These are phyloP conservation scores for Botrytis squamosa DNA, from an alignment of 2,329 filamentous ascomycete species.

Conservation along the genomic window DNA sequence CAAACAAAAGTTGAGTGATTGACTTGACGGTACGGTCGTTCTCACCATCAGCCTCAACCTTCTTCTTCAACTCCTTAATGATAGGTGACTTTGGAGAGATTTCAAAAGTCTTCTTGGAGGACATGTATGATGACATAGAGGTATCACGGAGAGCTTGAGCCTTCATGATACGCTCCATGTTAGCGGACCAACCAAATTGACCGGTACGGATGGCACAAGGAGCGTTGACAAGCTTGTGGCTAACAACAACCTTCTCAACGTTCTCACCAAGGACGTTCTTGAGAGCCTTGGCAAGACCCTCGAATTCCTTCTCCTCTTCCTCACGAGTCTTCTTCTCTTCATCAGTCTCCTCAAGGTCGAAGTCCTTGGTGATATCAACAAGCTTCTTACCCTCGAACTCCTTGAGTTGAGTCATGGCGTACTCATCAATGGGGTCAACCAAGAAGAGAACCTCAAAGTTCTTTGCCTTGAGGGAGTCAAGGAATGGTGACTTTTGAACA, in stretches of 20 bases:
- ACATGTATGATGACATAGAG: slow-evolving; percentile 99
- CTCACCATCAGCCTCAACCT: slow-evolving; percentile 97
- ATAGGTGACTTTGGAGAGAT: slow-evolving; percentile 99
- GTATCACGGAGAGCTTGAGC: slow-evolving; percentile 99
- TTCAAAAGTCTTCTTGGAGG: slow-evolving; percentile 99
- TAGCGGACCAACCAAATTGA: slow-evolving; percentile 99
- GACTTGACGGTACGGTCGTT: slow-evolving; percentile 99
- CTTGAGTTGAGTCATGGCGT: slow-evolving; percentile 57
- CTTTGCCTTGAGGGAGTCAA: slow-evolving; percentile 98
- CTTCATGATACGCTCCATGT: slow-evolving; percentile 99
- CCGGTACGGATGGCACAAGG: slow-evolving; percentile 99
- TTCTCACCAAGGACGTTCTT: slow-evolving; percentile 99
- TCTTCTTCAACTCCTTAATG: slow-evolving; percentile 98
- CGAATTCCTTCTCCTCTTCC: slow-evolving; percentile 97
- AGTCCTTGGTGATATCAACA: slow-evolving; percentile 99
- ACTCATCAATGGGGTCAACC: slow-evolving; percentile 79
- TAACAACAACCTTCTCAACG: slow-evolving; percentile 99
- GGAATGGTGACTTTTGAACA: slow-evolving; percentile 96
- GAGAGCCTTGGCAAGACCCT: slow-evolving; percentile 89
- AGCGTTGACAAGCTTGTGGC: slow-evolving; percentile 90
- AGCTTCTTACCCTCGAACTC: slow-evolving; percentile 99
- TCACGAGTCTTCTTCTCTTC: slow-evolving; percentile 98
- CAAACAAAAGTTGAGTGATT: slow-evolving; percentile 96
- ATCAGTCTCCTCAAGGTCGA: slow-evolving; percentile 99
- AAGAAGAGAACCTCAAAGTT: slow-evolving; percentile 99